phyloP scores from a whole-genome alignment of 2,329 filamentous ascomycete genomes.

The Cladorrhinum sp. region DNA sequence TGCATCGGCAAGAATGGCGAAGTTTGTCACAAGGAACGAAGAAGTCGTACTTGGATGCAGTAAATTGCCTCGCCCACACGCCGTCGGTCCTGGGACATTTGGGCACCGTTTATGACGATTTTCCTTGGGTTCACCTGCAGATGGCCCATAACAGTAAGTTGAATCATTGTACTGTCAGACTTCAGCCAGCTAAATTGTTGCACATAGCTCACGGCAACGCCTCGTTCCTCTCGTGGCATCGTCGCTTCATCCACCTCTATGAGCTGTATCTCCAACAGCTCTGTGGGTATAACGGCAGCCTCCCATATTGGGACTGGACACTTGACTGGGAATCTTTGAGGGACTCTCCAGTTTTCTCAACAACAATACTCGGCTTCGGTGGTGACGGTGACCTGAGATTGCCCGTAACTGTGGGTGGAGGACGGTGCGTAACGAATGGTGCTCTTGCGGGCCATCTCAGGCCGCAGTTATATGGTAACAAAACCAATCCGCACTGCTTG shows the following conservation, averaged over 20 bases:
- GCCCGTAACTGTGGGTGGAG: background rate
- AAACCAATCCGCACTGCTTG: background rate
- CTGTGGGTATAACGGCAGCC: too few relatives aligned
- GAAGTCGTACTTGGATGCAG: background rate
- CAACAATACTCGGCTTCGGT: background rate
- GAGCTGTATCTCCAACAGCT: too few relatives aligned
- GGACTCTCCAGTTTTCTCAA: background rate
- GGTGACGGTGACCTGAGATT: background rate
- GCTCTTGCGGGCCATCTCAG: background rate
- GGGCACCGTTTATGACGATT: background rate
- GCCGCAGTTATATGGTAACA: too few relatives aligned
- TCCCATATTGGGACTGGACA: background rate
- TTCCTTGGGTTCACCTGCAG: background rate
- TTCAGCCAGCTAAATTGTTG: too few relatives aligned
- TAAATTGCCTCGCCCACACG: background rate
- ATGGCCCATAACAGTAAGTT: background rate
- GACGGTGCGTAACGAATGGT: background rate
- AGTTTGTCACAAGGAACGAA: background rate
- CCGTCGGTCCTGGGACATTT: background rate
- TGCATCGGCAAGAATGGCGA: background rate
- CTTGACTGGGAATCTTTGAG: background rate
- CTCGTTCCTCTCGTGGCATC: background rate
- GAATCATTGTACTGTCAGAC: too few relatives aligned
- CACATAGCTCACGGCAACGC: background rate
- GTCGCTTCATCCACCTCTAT: background rate